Base-by-base conservation (phyloP, 345 rosid species). In the Rhodomyrtus tomentosa region DNA sequence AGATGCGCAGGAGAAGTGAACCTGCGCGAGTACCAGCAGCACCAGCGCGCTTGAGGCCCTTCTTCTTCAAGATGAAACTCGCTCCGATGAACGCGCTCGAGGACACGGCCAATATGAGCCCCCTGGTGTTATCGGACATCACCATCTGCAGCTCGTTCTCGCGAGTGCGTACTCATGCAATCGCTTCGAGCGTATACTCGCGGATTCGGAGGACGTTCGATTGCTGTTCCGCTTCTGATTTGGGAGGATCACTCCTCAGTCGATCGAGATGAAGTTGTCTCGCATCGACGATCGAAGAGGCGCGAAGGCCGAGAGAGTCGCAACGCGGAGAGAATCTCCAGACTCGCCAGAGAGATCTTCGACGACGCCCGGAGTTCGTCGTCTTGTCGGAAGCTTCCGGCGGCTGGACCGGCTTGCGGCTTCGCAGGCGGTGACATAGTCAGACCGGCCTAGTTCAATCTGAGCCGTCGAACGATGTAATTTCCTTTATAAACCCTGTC, bases 11-110 rank as follows among this genome's bases (percentile, higher is more conserved):
- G 72, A 32, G 72, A 14, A 11, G 36, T 79, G 11, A 27, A 96
- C 99, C 99, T 81, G 98, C 98, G 25, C 95, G 95, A 83, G 93
- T 88, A 82, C 99, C 99, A 40, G 88, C 58, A 32, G 93, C 91
- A n/a, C 92, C 98, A 83, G 99, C 99, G 51, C 94, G 94, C 87
- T 94, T 95, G 84, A 96, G 94, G 21, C 99, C 98, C 91, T 93
- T 93, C 96, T 96, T 96, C 96, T 95, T 96, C 90, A 96, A 85
- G 82, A 95, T 96, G 92, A 96, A 96, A 91, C 99, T 96, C 13
- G 94, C 86, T 20, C 99, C 99, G 7, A 94, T 93, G 86, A 96
- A 96, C 5, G 91, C 92, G 80, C 98, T 93, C 7, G 98, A 96
- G 51, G 91, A 91, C 79, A 93, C 91, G 5, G 98, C 99, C 81